Conservation (phyloP, 1,284 basidiomycete genomes). For the Singerocomus inundabilis region DNA sequence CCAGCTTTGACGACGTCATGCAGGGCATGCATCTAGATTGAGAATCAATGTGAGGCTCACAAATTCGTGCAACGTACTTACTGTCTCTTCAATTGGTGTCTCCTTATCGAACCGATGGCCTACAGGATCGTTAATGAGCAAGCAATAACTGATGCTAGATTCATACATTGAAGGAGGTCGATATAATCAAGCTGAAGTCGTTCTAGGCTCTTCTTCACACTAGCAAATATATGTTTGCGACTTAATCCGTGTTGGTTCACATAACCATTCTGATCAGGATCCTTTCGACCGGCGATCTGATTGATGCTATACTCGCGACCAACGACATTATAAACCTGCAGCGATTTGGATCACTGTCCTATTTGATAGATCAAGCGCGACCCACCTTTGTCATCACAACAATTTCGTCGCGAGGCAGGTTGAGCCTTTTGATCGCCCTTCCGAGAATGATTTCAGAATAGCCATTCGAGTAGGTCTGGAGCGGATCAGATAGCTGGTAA, state of each 20-base stretch:
- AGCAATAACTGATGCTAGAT: no score
- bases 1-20: conserved; percentile 55
- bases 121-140: conserved; percentile 4
- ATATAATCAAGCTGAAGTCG: conserved; percentile 71
- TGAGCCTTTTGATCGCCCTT: conserved; percentile 71
- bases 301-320: conserved; percentile 28
- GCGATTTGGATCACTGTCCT: background rate
- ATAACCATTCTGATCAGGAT: conserved; percentile 49
- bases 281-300: conserved; percentile 14
- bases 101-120: conserved; percentile 33
- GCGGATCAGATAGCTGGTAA: background rate
- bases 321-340: conserved; percentile 39
- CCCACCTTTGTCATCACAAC: conserved; percentile 75
- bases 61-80: conserved; percentile 4
- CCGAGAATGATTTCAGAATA: conserved; percentile 75
- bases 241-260: conserved; percentile 57
- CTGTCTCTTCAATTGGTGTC: conserved; percentile 35
- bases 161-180: conserved; percentile 60
- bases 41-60: background rate
- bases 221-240: conserved; percentile 71
- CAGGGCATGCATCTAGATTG: conserved; percentile 51
- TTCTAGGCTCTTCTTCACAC: conserved; percentile 63
- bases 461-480: conserved; percentile 65
- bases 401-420: conserved; percentile 72
- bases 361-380: background rate